These are phyloP conservation scores for Fraxinus nigra DNA, from an alignment of 305 asterid genomes.

Conservation along the genomic window DNA sequence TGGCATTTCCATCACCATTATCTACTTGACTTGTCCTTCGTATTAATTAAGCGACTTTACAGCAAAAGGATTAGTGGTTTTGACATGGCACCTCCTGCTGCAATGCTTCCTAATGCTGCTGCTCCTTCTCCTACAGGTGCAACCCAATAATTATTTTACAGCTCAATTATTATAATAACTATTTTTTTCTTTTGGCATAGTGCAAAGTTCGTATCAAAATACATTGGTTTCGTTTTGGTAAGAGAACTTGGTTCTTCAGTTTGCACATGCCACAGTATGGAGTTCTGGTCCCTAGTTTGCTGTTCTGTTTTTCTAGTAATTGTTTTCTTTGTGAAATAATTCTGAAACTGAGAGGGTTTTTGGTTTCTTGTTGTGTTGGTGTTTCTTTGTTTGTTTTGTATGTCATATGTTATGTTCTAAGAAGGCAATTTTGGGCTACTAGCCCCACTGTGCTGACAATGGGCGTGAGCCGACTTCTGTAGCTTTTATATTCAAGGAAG, in stretches of 20 bases:
- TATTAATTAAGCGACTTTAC: slow-evolving; percentile 37
- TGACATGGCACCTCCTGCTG: slow-evolving; percentile 97
- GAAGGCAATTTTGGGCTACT: slow-evolving; percentile 99
- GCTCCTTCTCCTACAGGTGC: slow-evolving; percentile 64
- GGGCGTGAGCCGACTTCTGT: slow-evolving; percentile 99
- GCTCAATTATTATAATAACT: slow-evolving; percentile 39
- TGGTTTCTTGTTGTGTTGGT: slow-evolving; percentile 94
- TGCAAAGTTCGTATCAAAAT: slow-evolving; percentile 70
- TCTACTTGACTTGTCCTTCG: slow-evolving; percentile 25
- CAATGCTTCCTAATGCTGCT: slow-evolving; percentile 63
- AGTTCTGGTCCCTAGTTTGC: slow-evolving; percentile 46
- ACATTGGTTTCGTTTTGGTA: slow-evolving; percentile 88
- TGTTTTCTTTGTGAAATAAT: slow-evolving; percentile 55
- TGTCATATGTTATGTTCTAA: slow-evolving; percentile 90
- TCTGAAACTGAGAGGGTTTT: slow-evolving; percentile 84
- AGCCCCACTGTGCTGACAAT: slow-evolving; percentile 99
- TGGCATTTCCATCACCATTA: slow-evolving; percentile 6
- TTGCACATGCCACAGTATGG: slow-evolving; percentile 38
- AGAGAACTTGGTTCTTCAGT: slow-evolving; percentile 61
- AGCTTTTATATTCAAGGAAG: slow-evolving; percentile 96
- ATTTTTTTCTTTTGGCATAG: slow-evolving; percentile 54
- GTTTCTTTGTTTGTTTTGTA: slow-evolving; percentile 97
- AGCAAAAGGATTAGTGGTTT: slow-evolving; percentile 97
- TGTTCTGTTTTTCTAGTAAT: slow-evolving; percentile 42
- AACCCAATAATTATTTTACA: slow-evolving; percentile 25